These are phyloP conservation scores for Phytophthora pinifolia DNA, from an alignment of 352 stramenopile species.

Conservation along the genomic window DNA sequence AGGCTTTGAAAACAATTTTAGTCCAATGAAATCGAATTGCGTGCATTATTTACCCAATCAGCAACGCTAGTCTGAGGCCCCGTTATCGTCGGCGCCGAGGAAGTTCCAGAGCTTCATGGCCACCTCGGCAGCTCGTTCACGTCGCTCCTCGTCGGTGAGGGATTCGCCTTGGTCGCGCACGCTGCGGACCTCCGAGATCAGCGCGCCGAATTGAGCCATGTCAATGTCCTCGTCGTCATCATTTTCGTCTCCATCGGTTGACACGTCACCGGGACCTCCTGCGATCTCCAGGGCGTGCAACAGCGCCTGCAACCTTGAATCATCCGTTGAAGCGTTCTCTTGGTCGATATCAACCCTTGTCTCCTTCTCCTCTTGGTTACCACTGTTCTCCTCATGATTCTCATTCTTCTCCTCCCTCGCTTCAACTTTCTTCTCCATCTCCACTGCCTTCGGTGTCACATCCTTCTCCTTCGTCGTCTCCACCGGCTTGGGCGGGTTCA, in stretches of 20 bases:
- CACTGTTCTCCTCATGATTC: slow-evolving; percentile 9
- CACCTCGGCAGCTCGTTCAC: slow-evolving; percentile 67
- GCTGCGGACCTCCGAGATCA: slow-evolving; percentile 65
- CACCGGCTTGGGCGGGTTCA: slow-evolving; percentile 21
- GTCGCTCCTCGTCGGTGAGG: slow-evolving; percentile 62
- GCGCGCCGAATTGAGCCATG: slow-evolving; percentile 57
- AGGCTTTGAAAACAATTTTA: slow-evolving; percentile 2
- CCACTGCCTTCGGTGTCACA: slow-evolving; percentile 4
- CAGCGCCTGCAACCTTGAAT: slow-evolving; percentile 46
- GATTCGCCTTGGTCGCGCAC: slow-evolving; percentile 57
- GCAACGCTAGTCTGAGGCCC: slow-evolving; percentile 19
- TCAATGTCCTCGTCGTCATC: slow-evolving; percentile 48
- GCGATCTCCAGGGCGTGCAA: slow-evolving; percentile 47
- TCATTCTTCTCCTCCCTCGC: background rate
- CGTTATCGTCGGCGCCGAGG: slow-evolving; percentile 47
- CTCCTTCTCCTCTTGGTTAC: slow-evolving; percentile 7
- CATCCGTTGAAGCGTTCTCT: slow-evolving; percentile 16
- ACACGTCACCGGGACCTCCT: slow-evolving; percentile 10
- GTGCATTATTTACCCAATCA: slow-evolving; percentile 32
- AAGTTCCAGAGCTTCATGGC: slow-evolving; percentile 79
- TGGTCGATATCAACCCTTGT: slow-evolving; percentile 5
- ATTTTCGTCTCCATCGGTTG: background rate
- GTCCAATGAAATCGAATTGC: slow-evolving; percentile 23
- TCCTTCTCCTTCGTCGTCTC: background rate
- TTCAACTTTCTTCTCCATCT: background rate